Evolutionary conservation across 208 protist species (phyloP), one percentile per base, ranked within the genome.

Genomic region (Leishmania martiniquensis): DNA sequence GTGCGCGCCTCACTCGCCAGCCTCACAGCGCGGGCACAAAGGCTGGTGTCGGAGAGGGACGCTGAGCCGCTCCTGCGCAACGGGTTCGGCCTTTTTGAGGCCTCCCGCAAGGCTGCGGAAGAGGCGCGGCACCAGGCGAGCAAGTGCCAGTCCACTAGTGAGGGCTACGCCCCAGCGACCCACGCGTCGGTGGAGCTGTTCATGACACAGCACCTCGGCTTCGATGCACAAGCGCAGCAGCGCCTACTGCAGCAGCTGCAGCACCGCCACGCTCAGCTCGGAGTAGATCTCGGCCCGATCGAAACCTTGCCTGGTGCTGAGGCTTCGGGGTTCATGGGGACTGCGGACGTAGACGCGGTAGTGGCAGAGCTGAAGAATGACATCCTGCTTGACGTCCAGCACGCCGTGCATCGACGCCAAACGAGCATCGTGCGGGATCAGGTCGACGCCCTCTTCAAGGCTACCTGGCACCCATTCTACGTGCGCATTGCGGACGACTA

Each of bases 151-250:
- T 75, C 70, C 75, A 75, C 80, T 25, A 75, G 77, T n/a, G 87
- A 87, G 32, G 72, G 79, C 54, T 86, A 86, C 44, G 65, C 87
- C 9, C 75, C 76, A 0, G 84, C 82, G 20, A 87, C 88, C 51
- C 87, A 92, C 57, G 88, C 91, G 44, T 94, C 91, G 7, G 93
- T 92, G 55, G 90, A 96, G 74, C 87, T 96, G 39, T 96, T 96
- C 76, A 91, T 96, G 91, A 87, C 93, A 4, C 85, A 86, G 76
- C 80, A 93, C 68, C 90, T 94, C 75, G 90, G 89, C 65, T 94
- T 96, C 57, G 92, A 96, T 67, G 78, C 92, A 9, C 86, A 89
- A 70, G 93, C 92, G 72, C 93, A 96, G 80, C 91, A 93, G 79
- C 91, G 90, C n/a, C 85, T 96, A 4, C 86, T 96, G 37, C 86